Evolutionary conservation across 805 yeast species (phyloP).

Genomic region (Barnettozyma sucrosica): DNA sequence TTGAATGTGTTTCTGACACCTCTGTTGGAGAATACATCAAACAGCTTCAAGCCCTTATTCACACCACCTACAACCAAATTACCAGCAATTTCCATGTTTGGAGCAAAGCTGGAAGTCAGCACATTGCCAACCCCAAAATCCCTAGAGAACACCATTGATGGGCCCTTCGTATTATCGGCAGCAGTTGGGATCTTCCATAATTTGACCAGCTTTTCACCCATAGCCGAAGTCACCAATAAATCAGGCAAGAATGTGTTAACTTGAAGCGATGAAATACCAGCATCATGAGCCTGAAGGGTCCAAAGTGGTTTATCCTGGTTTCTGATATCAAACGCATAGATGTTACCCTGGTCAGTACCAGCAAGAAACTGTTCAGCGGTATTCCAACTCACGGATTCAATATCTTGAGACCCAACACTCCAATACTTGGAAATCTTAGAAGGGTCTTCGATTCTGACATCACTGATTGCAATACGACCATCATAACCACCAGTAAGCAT

Average conservation of each 20-base stretch:
- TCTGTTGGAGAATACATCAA: conserved; percentile 85
- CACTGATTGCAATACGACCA: conserved; percentile 71
- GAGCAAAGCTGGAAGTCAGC: conserved; percentile 73
- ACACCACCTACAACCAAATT: conserved; percentile 85
- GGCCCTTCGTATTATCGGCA: conserved; percentile 33
- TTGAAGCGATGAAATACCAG: conserved; percentile 81
- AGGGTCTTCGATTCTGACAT: conserved; percentile 71
- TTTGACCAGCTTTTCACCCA: conserved; percentile 83
- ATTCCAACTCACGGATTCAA: conserved; percentile 76
- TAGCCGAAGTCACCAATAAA: conserved; percentile 78
- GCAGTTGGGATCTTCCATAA: conserved; percentile 70
- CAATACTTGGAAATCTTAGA: conserved; percentile 56
- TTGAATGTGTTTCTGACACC: conserved; percentile 69
- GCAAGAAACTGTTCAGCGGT: conserved; percentile 60
- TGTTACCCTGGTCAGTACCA: conserved; percentile 87
- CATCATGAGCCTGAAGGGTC: conserved; percentile 96
- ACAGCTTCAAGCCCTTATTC: conserved; percentile 74
- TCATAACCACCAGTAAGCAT: conserved; percentile 93
- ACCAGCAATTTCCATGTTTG: conserved; percentile 83
- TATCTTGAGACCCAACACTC: conserved; percentile 72
- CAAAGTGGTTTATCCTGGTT: conserved; percentile 65
- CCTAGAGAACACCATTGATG: conserved; percentile 84
- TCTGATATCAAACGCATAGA: conserved; percentile 85
- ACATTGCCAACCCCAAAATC: conserved; percentile 95
- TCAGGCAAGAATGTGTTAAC: conserved; percentile 64